These are phyloP conservation scores for Pisolithus sp. DNA, from an alignment of 768 basidiomycete genomes.

Conservation along the genomic window DNA sequence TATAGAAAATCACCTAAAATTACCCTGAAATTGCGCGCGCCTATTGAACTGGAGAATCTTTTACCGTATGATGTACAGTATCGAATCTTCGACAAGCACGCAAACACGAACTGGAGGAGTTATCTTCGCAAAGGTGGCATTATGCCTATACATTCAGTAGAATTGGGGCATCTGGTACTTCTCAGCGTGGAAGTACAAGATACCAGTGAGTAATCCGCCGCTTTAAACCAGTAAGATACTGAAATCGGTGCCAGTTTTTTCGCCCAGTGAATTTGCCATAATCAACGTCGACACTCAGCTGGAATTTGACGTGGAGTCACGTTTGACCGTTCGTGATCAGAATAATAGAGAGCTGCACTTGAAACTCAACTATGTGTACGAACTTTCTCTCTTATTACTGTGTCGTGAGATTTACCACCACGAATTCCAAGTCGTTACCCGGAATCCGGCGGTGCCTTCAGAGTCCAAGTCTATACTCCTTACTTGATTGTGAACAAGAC, in stretches of 20 bases:
- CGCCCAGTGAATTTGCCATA: conserved; percentile 94
- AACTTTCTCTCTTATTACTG: conserved; percentile 3
- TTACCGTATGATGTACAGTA: conserved; percentile 92
- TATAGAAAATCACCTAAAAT: conserved; percentile 79
- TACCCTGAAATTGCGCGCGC: conserved; percentile 80
- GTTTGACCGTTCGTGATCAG: conserved; percentile 65
- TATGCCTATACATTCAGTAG: conserved; percentile 95
- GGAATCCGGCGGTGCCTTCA: conserved; percentile 92
- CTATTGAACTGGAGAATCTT: conserved; percentile 92
- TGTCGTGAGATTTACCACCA: not conserved
- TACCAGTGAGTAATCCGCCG: conserved; percentile 47
- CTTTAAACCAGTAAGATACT: not conserved
- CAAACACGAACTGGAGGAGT: conserved; percentile 89
- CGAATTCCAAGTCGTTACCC: conserved; percentile 54
- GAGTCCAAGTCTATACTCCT: conserved; percentile 89
- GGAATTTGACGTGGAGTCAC: conserved; percentile 78
- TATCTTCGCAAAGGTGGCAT: conserved; percentile 89
- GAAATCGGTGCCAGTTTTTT: conserved; percentile 53
- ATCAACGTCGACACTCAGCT: conserved; percentile 91
- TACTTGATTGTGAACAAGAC: conserved; percentile 93
- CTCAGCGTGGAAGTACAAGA: conserved; percentile 90
- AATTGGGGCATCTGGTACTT: conserved; percentile 82
- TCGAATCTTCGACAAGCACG: conserved; percentile 94
- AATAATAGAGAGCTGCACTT: conserved; percentile 73
- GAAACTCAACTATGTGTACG: conserved; percentile 86